phyloP scores from a whole-genome alignment of 345 rosid genomes.

The Populus deltoides region DNA sequence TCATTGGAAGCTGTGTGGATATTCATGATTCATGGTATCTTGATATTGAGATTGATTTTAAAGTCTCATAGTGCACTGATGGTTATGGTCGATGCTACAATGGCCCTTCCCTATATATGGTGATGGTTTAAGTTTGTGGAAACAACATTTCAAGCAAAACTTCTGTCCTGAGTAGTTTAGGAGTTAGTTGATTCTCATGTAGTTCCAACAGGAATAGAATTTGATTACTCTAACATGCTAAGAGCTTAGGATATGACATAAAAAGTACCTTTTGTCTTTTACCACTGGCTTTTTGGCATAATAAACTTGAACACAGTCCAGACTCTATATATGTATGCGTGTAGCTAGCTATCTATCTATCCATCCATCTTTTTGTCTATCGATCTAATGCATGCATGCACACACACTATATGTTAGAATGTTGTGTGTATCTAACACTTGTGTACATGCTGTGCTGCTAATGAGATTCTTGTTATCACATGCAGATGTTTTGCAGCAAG shows the following conservation, averaged over 20 bases:
- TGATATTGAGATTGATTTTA: not conserved
- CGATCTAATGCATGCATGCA: not conserved
- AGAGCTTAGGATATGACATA: not conserved
- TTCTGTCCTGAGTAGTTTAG: not conserved
- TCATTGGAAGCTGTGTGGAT: not conserved
- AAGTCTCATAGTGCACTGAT: not conserved
- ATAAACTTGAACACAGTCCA: not conserved
- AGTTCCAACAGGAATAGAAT: not conserved
- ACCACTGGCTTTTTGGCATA: not conserved
- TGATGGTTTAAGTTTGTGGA: not conserved
- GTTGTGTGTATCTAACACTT: not conserved
- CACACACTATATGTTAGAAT: not conserved
- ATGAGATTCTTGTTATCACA: not conserved
- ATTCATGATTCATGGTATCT: not conserved
- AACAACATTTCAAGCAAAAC: not conserved
- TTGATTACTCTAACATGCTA: not conserved
- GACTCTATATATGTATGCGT: not conserved
- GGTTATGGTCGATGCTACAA: not conserved
- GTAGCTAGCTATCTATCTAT: not conserved
- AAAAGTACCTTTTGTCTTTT: not conserved
- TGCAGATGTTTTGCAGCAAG: constrained; percentile 70
- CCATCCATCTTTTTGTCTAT: not conserved
- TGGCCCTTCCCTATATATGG: not conserved
- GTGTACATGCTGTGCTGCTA: not conserved
- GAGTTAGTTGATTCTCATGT: not conserved